Evolutionary conservation across 352 stramenopile genomes (phyloP).

Genomic region (Phytophthora fragariae): DNA sequence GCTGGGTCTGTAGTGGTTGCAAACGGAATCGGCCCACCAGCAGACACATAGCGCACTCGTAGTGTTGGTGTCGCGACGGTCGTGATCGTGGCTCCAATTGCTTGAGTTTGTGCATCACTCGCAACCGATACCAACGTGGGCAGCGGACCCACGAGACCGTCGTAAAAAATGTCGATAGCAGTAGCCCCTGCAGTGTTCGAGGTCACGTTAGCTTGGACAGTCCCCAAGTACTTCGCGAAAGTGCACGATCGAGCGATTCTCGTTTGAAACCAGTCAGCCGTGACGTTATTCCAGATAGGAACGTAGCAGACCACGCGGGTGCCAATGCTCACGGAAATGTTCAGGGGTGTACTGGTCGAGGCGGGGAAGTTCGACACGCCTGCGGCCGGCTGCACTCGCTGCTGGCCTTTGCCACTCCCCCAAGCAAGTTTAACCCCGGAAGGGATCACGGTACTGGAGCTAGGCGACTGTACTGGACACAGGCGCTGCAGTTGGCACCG

Average conservation of each 20-base stretch:
- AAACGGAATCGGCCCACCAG: constrained; percentile 22
- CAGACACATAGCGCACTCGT: constrained; percentile 45
- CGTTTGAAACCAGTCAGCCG: constrained; percentile 38
- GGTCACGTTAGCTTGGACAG: constrained; percentile 36
- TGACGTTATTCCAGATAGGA: constrained; percentile 36
- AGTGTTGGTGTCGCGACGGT: constrained; percentile 32
- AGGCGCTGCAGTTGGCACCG: constrained; percentile 61
- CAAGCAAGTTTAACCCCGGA: constrained; percentile 55
- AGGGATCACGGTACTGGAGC: constrained; percentile 28
- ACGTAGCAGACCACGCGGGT: constrained; percentile 52
- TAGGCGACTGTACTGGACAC: constrained; percentile 44
- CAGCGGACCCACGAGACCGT: constrained; percentile 58
- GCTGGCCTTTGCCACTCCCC: constrained; percentile 45
- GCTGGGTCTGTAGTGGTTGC: constrained; percentile 12
- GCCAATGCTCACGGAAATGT: constrained; percentile 49
- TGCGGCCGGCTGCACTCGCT: constrained; percentile 11
- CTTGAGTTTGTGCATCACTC: constrained; percentile 9
- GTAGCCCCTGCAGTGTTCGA: constrained; percentile 25
- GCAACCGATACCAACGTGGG: constrained; percentile 40
- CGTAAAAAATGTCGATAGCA: constrained; percentile 51
- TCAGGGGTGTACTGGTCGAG: constrained; percentile 21
- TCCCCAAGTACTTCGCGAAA: constrained; percentile 58
- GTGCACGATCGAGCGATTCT: constrained; percentile 46
- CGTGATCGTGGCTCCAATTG: constrained; percentile 16
- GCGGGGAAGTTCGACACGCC: constrained; percentile 11